Percentiles rank a stretch among this genome's conserved stretches.
phyloP scores from a whole-genome alignment of 2,329 filamentous ascomycete genomes.

The Aspergillus sp. region DNA sequence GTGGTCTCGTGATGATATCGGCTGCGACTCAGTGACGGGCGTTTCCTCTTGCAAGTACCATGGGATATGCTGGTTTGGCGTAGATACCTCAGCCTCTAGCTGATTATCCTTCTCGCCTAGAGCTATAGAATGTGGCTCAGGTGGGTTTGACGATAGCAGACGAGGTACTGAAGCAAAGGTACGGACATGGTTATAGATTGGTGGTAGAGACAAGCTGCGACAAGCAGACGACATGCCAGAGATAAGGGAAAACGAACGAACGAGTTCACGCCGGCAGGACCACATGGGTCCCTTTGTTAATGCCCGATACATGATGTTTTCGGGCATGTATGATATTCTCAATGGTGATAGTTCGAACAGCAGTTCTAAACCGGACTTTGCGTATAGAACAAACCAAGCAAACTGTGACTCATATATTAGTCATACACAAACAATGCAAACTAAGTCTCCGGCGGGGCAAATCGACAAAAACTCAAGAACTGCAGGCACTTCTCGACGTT shows the following conservation, averaged over 20 bases:
- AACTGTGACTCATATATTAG: neutral
- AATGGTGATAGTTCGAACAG: neutral
- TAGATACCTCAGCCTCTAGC: neutral
- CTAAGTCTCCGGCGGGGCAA: slow-evolving; percentile 9
- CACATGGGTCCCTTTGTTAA: slow-evolving; percentile 23
- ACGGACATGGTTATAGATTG: slow-evolving; percentile 9
- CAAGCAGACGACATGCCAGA: slow-evolving; percentile 19
- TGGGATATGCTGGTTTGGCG: slow-evolving; percentile 41
- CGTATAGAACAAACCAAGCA: neutral
- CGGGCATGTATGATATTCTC: neutral
- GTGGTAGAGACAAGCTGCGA: slow-evolving; percentile 8
- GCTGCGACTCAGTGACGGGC: slow-evolving; percentile 30
- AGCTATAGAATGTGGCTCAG: neutral
- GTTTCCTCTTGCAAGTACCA: slow-evolving; percentile 75
- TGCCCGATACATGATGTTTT: slow-evolving; percentile 23
- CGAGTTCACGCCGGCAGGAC: slow-evolving; percentile 21
- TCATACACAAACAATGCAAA: slow-evolving; percentile 9
- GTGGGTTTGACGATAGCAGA: slow-evolving; percentile 12
- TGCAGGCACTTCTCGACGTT: slow-evolving; percentile 1
- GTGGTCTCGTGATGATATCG: slow-evolving; percentile 45
- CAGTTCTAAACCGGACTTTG: neutral
- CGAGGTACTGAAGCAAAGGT: slow-evolving; percentile 17
- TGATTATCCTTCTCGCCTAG: slow-evolving; percentile 4
- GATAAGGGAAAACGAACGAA: slow-evolving; percentile 20
- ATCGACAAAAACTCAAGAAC: slow-evolving; percentile 17